Base-by-base conservation (phyloP, 306 rosid species). In the Glycine tomentella region DNA sequence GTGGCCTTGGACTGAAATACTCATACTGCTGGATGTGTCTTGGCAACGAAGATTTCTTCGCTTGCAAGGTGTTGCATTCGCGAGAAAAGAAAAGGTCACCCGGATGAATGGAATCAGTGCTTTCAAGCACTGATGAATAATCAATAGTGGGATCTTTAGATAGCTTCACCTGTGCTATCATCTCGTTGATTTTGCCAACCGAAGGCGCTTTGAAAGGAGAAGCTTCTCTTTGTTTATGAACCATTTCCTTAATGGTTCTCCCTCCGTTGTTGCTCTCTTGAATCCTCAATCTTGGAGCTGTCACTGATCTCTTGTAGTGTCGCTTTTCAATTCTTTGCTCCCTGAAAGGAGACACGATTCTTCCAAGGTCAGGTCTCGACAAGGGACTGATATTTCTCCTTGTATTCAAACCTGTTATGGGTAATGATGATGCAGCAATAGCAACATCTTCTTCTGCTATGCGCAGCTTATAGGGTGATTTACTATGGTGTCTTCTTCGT, bases 81-180 rank as follows among this genome's bases (percentile, higher is more conserved):
- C 89, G 88, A 9, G 97, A 92, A 77, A 92, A 95, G 87, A 95
- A 95, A 76, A 95, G 90, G 74, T 93, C 95, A 69, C 94, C 98
- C 0, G 92, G 85, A 11, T 90, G 71, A 84, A 87, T 83, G 0
- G 97, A 92, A 10, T 89, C 98, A 3, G 86, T 83, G 50, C 90
- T 92, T 45, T 85, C 91, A 2, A 71, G 76, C 50, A 57, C 77
- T 4, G 86, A 71, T n/a, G 70, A 46, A 61, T 80, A 64, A 46
- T 16, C 70, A 20, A 11, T 67, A 16, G 2, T 76, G 6, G 82
- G 79, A 33, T 80, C 83, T 15, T 44, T 69, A 11, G 85, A 36
- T 8, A 90, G 81, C 80, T 84, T 91, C 56, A 84, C 91, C 66
- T 82, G 46, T 3, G 91, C 95, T 69, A 91, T 81, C 85, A 85